Evolutionary conservation across 169 alveolate genomes (phyloP).

Genomic region (Babesia bigemina): DNA sequence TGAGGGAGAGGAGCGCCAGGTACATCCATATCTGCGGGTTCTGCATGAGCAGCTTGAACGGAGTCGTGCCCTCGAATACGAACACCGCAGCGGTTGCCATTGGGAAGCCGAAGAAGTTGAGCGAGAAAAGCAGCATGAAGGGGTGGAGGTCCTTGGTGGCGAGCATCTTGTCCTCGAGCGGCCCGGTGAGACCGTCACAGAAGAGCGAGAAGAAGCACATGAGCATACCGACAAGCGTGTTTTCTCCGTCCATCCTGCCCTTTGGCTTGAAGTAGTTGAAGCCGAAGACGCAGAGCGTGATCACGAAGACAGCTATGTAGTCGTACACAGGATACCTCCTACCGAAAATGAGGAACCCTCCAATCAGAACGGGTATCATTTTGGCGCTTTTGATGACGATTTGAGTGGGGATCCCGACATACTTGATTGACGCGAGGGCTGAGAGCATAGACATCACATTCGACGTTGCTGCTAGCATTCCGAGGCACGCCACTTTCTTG

Average conservation of each 20-base stretch:
- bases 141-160: constrained; percentile 80
- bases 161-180: constrained; percentile 86
- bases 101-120: constrained; percentile 80
- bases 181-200: constrained; percentile 91
- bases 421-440: constrained; percentile 82
- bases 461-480: constrained; percentile 77
- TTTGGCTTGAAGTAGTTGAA: constrained; percentile 79
- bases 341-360: constrained; percentile 84
- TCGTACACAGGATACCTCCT: constrained; percentile 89
- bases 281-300: constrained; percentile 81
- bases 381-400: constrained; percentile 88
- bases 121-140: constrained; percentile 80
- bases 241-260: constrained; percentile 62
- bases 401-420: constrained; percentile 89
- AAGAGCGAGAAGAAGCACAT: constrained; percentile 81
- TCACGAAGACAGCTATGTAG: constrained; percentile 81
- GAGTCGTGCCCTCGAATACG: constrained; percentile 81
- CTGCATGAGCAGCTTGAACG: constrained; percentile 66
- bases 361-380: constrained; percentile 89
- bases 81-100: constrained; percentile 69
- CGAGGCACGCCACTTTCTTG: constrained; percentile 26
- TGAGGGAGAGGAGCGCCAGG: constrained; percentile 73
- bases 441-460: constrained; percentile 82
- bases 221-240: constrained; percentile 80
- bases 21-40: constrained; percentile 58